Evolutionary conservation across 2,329 filamentous ascomycete species (phyloP), one percentile per base, ranked within the genome.

Genomic region (Clarireedia homoeocarpa): DNA sequence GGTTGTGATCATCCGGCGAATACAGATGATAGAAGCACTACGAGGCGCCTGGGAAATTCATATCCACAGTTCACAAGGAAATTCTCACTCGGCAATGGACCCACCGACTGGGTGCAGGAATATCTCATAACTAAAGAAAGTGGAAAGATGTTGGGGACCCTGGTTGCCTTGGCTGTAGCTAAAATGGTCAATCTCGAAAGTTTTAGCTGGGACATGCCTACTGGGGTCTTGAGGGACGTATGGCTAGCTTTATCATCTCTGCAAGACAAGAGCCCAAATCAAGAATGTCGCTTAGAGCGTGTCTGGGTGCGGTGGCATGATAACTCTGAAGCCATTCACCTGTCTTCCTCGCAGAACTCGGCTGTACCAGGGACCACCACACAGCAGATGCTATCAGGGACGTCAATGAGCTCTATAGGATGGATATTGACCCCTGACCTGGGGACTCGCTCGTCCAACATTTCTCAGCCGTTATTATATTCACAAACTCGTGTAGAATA

Each of bases 181-280:
- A 85, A 87, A 60, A 94, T 94, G 89, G 75, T 83, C 51, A 89
- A 89, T 65, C 76, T 95, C 40, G 89, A 94, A 71, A 84, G 83
- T 0, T 94, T 94, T 66, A 77, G 89, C 3, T 94, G 89, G 89
- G 89, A 95, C 66, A 92, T 94, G 89, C 89, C 89, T 0, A 94
- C 89, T 0, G 89, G 89, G 1, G 86, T 94, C 17, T 73, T 91
- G 53, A 80, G 88, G 53, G 88, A 92, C 68, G 86, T 92, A 27
- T 94, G 90, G 80, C 81, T 90, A 67, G 85, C 88, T 23, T 76
- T 95, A 48, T 83, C 85, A 1, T 89, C 86, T 5, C 74, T 91
- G 12, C 83, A 82, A 40, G 79, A 87, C 63, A 61, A 63, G 39
- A 59, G 51, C 49, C 76, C 82, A 40, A 77, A 80, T 24, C 75